Base-by-base conservation (phyloP, 1,139 yeast species). In the Schizosaccharomyces versatilis region DNA sequence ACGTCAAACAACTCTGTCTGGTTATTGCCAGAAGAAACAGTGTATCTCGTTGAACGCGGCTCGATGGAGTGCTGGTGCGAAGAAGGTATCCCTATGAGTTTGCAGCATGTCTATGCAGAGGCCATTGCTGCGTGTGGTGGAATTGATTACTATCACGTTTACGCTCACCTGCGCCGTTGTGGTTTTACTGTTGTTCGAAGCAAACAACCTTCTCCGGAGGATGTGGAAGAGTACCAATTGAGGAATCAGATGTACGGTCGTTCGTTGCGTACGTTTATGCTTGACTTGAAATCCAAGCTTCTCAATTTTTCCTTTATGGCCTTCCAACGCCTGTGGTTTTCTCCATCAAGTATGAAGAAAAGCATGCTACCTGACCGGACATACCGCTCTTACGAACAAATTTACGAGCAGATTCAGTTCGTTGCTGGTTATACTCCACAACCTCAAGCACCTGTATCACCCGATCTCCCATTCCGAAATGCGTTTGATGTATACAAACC, bases 401-500 rank as follows among this genome's bases (percentile, higher is more conserved):
- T 54, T 36, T 56, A 54, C 52, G 24, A 19, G 9, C 41, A 44
- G 8, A 44, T 56, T 12, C 52, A 49, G 38, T 9, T 49, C 10
- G 42, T 52, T 54, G 39, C 47, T 52, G 54, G 54, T 47, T n/a
- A 54, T 51, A 3, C 49, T 48, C 41, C 54, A 51, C 19, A 2
- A 24, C 15, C 41, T 40, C 14, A 9, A 10, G 12, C 3, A 9
- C 47, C 40, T 12, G 14, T 38, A 15, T 17, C 14, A 39, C 12
- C 32, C 12, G 47, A 36, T 14, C 9, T 38, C 7, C 38, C 14
- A 10, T 17, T 19, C 38, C 36, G 41, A 15, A 10, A 70, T 24
- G 67, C 73, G 1, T 86, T 73, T 62, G 74, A 82, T 62, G 84
- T 84, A 1, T 88, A 96, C 96, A 86, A 84, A 65, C 97, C 97